Conservation (phyloP, 2,329 filamentous ascomycete genomes). For the Botrytis aclada region DNA sequence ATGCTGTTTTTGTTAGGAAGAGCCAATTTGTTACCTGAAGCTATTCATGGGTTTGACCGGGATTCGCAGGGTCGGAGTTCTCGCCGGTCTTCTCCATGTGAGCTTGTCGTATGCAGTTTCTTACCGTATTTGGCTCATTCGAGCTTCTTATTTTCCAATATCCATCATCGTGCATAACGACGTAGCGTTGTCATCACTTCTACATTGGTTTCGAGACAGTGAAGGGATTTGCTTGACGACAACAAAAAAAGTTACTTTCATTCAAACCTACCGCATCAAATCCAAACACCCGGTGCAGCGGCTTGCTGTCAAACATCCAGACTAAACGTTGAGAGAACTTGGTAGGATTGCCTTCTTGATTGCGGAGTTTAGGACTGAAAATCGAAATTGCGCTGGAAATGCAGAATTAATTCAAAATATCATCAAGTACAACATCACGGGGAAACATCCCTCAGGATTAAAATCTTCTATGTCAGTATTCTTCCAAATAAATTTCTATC, state of each 20-base stretch:
- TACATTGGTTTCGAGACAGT: neutral
- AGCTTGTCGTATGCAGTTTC: neutral
- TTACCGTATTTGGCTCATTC: neutral
- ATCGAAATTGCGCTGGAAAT: neutral
- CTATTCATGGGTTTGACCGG: neutral
- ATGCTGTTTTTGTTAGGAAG: constrained; percentile 5
- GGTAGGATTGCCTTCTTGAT: neutral
- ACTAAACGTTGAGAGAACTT: neutral
- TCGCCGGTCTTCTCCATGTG: no score
- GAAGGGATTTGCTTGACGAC: neutral
- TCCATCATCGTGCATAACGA: neutral
- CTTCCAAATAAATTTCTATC: neutral
- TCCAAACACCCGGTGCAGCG: neutral
- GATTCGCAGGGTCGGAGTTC: neutral
- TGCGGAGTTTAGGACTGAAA: neutral
- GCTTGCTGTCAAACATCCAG: neutral
- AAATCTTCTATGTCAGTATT: neutral
- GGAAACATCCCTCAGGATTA: neutral
- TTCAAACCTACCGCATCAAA: neutral
- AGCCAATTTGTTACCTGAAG: constrained; percentile 7
- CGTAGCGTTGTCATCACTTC: neutral
- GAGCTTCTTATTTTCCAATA: neutral
- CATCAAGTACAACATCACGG: neutral
- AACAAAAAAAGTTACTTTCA: neutral
- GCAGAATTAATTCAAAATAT: neutral